These are phyloP conservation scores for Fusarium sp. DNA, from an alignment of 2,329 filamentous ascomycete species.

Conservation along the genomic window DNA sequence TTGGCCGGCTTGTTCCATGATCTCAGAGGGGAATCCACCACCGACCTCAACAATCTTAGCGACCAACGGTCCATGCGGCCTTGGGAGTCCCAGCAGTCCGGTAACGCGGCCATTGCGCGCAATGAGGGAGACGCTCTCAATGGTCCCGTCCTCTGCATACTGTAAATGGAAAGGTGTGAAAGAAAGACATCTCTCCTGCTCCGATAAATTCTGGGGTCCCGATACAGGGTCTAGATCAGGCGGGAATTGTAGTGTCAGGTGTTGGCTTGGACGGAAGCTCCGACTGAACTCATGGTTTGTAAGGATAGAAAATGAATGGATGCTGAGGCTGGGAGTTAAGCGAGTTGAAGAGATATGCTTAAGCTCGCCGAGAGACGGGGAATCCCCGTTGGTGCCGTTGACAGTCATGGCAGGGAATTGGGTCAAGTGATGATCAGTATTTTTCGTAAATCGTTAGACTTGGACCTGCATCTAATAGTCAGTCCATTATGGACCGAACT, in stretches of 20 bases:
- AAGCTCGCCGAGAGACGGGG: background rate
- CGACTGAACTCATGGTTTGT: background rate
- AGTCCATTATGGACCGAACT: background rate
- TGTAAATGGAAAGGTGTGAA: conserved; percentile 4
- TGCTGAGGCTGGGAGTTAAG: conserved; percentile 7
- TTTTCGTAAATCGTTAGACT: background rate
- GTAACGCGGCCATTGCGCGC: conserved; percentile 10
- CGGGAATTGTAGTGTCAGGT: conserved; percentile 8
- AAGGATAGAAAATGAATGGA: background rate
- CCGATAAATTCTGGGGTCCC: conserved; percentile 5
- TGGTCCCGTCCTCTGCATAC: background rate
- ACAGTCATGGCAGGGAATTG: background rate
- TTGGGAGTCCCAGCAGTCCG: conserved; percentile 4
- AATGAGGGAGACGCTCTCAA: background rate
- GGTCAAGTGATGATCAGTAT: background rate
- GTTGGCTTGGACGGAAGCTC: conserved; percentile 6
- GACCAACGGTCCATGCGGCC: background rate
- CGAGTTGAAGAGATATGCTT: conserved; percentile 11
- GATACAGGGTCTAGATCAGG: conserved; percentile 10
- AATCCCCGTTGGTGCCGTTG: background rate
- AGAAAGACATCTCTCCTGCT: conserved; percentile 1
- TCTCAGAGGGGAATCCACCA: background rate
- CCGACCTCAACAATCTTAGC: background rate
- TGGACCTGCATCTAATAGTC: background rate
- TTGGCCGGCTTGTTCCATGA: fast-evolving